Evolutionary conservation across 2,329 filamentous ascomycete genomes (phyloP), one percentile per base, ranked within the genome.

Genomic region (Penicillium italicum): DNA sequence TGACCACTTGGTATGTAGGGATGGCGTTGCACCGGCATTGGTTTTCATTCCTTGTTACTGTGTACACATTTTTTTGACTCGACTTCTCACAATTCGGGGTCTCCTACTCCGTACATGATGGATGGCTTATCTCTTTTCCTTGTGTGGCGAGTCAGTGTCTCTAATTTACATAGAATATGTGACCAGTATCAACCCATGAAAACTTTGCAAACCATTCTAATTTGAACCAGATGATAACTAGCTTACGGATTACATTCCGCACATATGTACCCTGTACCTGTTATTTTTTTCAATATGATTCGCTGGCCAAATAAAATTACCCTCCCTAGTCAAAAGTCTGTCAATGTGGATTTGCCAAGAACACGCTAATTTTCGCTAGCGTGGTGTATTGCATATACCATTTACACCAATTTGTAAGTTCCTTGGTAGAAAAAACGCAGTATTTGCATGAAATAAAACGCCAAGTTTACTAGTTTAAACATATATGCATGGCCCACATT

Each of bases 1-100:
- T 50, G 53, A 59, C 56, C 42, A 49, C 30, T 38, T 59, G 68
- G 68, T 63, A 70, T 70, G 68, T 62, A 70, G 68, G 68, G 67
- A 67, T 51, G 59, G 37, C 44, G 53, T 62, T 62, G 56, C 58
- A 53, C 57, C 53, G 55, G 63, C 62, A 60, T 42, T 59, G 56
- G 57, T 58, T 61, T 60, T 58, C 60, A 66, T 66, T 66, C 63
- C 57, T 61, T 58, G 60, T 65, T 61, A 57, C 55, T 47, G 48
- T 56, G 45, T 26, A 38, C 14, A 28, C 22, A 28, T 34, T 22
- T 48, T 48, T 6, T 24, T n/a, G 30, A 33, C 18, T n/a, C 12
- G 12, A 7, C 28, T 33, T 33, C 20, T 45, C 30, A 33, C 10
- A 24, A 5, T 44, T 43, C 11, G n/a, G 11, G n/a, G 4, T 16